Conservation (phyloP, 179 eudicot species). For the Beta lomatogona region DNA sequence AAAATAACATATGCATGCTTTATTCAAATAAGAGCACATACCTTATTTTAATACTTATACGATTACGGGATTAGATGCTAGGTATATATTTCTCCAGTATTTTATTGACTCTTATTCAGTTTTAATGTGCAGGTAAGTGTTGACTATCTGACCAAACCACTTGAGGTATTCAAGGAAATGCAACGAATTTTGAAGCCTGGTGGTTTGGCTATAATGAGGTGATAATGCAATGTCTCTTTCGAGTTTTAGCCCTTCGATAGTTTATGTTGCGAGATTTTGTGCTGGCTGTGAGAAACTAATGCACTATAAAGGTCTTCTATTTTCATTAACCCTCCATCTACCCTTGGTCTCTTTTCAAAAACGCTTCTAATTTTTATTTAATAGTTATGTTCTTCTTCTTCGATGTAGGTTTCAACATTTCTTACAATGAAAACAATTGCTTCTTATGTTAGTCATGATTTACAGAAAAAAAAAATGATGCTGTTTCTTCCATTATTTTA, state of each 20-base stretch:
- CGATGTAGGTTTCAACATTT: neutral
- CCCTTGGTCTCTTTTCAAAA: neutral
- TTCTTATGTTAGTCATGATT: neutral
- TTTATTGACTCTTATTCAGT: slow-evolving; percentile 7
- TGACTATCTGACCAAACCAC: slow-evolving; percentile 88
- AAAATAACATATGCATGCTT: neutral
- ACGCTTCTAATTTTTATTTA: neutral
- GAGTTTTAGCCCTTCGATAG: neutral
- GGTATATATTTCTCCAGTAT: neutral
- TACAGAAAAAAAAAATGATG: neutral
- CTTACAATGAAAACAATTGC: neutral
- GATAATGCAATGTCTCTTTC: slow-evolving; percentile 11
- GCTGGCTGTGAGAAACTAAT: neutral
- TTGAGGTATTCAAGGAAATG: slow-evolving; percentile 96
- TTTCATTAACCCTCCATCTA: neutral
- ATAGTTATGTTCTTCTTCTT: neutral
- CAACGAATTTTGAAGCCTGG: slow-evolving; percentile 78
- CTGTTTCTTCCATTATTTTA: neutral
- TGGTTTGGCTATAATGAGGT: slow-evolving; percentile 95
- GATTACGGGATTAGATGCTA: neutral
- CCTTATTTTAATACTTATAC: neutral
- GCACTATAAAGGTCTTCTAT: neutral
- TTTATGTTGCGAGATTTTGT: neutral
- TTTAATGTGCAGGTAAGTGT: slow-evolving; percentile 76
- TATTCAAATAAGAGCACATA: neutral